Base-by-base conservation (phyloP, 306 rosid species). In the Ochetophila trinervis region DNA sequence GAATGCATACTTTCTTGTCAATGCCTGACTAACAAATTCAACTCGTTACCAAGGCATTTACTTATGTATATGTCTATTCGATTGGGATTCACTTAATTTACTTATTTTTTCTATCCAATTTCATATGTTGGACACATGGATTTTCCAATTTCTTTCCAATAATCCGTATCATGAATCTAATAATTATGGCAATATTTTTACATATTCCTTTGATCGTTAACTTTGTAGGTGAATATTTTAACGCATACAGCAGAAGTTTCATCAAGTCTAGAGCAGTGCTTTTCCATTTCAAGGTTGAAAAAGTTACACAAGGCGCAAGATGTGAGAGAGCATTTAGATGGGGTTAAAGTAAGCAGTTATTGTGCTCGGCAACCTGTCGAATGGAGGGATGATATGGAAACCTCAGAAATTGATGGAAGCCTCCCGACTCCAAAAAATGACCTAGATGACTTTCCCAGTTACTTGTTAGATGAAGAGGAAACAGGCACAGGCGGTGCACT, bases 141-240 rank as follows among this genome's bases (percentile, higher is more conserved):
- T 61, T 14, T 50, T 27, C 32, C 32, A n/a, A n/a, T n/a, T 27
- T 2, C 32, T 27, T 1, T 27, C 2, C 2, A 27, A 27, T 27
- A 27, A 27, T 27, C 32, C 32, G 32, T 27, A 27, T 27, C 32
- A 27, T 27, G 32, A 27, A 27, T 27, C 32, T 27, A 27, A 27
- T 27, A 1, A 27, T 40, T 8, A 9, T 37, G 14, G 48, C 10
- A 22, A 22, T 30, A 60, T 22, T 10, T 22, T 49, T 22, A 66
- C 63, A n/a, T 72, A 48, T 9, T 51, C 24, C 57, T 57, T 76
- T 68, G 64, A 67, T 68, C 50, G 60, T 73, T 67, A 55, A 61
- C 70, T 48, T 64, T 65, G 61, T 73, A 91, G 97, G 95, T 88
- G 55, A 91, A 91, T 78, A 86, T 91, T 67, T 82, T 91, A 79